Base-by-base conservation (phyloP, 2,329 filamentous ascomycete genomes). In the Fusarium sp. region DNA sequence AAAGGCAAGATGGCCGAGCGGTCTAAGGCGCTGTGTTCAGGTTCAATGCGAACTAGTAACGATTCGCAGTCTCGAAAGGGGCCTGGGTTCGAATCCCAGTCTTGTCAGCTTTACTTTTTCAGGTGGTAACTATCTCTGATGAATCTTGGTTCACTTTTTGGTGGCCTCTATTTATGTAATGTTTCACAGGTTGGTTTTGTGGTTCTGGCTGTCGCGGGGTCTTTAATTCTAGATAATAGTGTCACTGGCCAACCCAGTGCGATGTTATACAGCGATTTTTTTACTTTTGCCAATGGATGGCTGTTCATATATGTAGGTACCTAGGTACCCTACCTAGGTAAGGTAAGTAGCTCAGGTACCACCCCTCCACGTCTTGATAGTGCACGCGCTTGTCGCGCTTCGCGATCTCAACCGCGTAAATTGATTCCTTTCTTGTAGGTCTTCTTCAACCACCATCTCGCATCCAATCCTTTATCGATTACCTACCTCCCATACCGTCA, bases 1-100 rank as follows among this genome's bases (percentile, higher is more conserved):
- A 11, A 57, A 58, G 60, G 60, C 51, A 63, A 63, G 60, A 63
- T 63, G 60, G 60, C 60, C 60, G 60, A 63, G 60, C 60, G 60
- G 66, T 69, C 67, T 70, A 63, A 71, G 62, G 64, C 48, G 61
- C 66, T 69, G 66, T 69, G 66, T 69, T 69, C 66, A 69, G 66
- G 66, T 69, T 66, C 50, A 11, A 68, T 50, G 23, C 2, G 45
- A 63, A 63, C 51, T 39, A 55, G 52, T 23, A 31, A 69, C 66
- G 57, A 69, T 56, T 69, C 66, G 66, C 66, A 69, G 66, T 69
- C 66, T 69, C 61, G 66, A 58, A 69, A 69, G 57, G 58, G 66
- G 66, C 66, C 51, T 66, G 65, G 56, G 66, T 69, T 69, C 66
- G 66, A 69, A 66, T 69, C 66, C 57, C 64, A 65, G 60, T 68